These are phyloP conservation scores for Cordyceps tenuipes DNA, from an alignment of 2,329 filamentous ascomycete species.

Conservation along the genomic window DNA sequence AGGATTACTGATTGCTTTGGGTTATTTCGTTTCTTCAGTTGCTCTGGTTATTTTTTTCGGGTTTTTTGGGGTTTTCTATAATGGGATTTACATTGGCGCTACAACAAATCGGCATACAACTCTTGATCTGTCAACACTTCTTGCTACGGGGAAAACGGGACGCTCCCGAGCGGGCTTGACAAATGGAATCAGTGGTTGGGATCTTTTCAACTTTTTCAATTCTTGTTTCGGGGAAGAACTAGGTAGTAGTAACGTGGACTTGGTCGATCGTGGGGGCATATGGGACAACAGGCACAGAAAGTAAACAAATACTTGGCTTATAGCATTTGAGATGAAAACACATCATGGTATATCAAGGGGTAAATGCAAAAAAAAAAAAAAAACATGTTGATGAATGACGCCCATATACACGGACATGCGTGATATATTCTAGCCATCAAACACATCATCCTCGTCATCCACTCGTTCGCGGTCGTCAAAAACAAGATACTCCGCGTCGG, in stretches of 20 bases:
- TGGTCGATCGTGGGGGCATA: no score
- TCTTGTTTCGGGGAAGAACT: neutral
- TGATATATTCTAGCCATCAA: slow-evolving; percentile 28
- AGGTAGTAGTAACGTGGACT: neutral
- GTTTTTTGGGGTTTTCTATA: neutral
- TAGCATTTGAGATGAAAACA: neutral
- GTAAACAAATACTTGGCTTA: neutral
- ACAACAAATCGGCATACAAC: neutral
- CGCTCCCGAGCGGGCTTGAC: neutral
- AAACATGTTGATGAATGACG: slow-evolving; percentile 15
- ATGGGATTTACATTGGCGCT: neutral
- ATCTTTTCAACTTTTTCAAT: neutral
- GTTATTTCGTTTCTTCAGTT: neutral
- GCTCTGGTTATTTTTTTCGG: neutral
- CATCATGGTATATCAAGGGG: neutral
- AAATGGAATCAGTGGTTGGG: neutral
- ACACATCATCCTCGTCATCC: slow-evolving; percentile 48
- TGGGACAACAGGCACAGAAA: neutral
- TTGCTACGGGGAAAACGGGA: neutral
- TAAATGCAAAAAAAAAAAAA: neutral
- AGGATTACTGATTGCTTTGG: neutral
- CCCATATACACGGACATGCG: neutral
- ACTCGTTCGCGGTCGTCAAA: slow-evolving; percentile 67
- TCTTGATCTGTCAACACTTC: neutral
- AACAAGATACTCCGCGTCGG: slow-evolving; percentile 55